These are phyloP conservation scores for Helicostylum pulchrum DNA, from an alignment of 192 early-diverging fungal genomes.

Conservation along the genomic window DNA sequence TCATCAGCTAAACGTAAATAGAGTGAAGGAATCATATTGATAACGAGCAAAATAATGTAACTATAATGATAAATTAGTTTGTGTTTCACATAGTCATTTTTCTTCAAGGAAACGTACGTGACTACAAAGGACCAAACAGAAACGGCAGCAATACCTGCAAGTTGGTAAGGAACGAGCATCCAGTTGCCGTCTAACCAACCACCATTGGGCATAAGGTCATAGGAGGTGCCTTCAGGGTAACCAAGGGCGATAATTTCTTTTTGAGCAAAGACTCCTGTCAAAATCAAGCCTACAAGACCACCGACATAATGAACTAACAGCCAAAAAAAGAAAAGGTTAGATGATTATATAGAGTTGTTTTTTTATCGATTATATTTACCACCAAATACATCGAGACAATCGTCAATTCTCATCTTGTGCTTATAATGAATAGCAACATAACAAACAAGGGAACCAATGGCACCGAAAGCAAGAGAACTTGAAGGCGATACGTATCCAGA, in stretches of 20 bases:
- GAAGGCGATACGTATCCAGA: constrained; percentile 74
- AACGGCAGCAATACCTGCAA: constrained; percentile 69
- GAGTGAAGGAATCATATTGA: constrained; percentile 75
- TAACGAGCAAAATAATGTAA: constrained; percentile 62
- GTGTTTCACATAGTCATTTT: neutral
- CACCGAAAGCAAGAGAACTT: constrained; percentile 75
- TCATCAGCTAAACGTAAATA: constrained; percentile 74
- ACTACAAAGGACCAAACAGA: constrained; percentile 76
- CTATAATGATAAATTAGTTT: neutral
- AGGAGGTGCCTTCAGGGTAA: constrained; percentile 39
- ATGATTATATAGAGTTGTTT: constrained; percentile 10
- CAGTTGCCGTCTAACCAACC: constrained; percentile 82
- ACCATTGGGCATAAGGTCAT: constrained; percentile 50
- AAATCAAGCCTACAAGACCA: constrained; percentile 72
- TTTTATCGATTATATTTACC: constrained; percentile 34
- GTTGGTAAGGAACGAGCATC: constrained; percentile 74
- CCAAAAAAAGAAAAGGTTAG: neutral
- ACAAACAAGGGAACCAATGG: constrained; percentile 62
- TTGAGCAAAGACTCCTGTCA: constrained; percentile 88
- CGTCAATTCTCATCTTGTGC: constrained; percentile 68
- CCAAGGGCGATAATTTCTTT: constrained; percentile 65
- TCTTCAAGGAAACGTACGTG: constrained; percentile 37
- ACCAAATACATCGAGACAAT: constrained; percentile 81
- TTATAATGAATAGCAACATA: constrained; percentile 64
- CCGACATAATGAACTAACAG: constrained; percentile 64